A percentile compares a stretch with the other conserved stretches of the same genome.
Evolutionary conservation across 306 rosid species (phyloP).

Genomic region (Echinosophora koreensis): DNA sequence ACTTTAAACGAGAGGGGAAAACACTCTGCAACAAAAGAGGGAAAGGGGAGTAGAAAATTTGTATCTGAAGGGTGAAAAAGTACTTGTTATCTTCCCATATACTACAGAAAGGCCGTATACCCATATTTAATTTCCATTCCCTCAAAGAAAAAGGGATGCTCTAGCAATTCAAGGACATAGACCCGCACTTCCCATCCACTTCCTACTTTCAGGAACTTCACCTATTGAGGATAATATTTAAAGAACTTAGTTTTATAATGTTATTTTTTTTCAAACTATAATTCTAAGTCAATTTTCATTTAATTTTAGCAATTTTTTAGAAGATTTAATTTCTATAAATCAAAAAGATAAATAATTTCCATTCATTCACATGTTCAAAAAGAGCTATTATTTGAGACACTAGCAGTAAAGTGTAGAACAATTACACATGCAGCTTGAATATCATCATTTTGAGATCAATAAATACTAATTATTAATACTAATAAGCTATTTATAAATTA

Average conservation of each 20-base stretch:
- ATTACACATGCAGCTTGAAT: neutral
- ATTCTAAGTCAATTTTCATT: neutral
- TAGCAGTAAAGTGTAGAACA: neutral
- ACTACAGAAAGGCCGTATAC: neutral
- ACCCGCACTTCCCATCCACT: neutral
- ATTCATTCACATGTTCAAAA: neutral
- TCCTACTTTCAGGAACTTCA: neutral
- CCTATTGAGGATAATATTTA: neutral
- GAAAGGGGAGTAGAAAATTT: neutral
- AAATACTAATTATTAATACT: too few species aligned
- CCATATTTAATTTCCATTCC: neutral
- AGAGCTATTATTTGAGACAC: neutral
- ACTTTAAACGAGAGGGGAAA: neutral
- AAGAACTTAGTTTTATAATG: neutral
- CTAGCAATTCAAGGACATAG: neutral
- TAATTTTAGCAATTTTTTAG: neutral
- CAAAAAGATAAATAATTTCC: neutral
- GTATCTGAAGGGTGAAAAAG: neutral
- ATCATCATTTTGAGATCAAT: neutral
- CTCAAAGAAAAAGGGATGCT: neutral
- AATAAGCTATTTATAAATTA: neutral
- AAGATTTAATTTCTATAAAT: neutral
- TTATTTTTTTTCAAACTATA: neutral
- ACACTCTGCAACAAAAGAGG: slow-evolving; percentile 23
- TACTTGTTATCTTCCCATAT: neutral